Evolutionary conservation across 805 yeast genomes (phyloP), one percentile per base, ranked within the genome.

Genomic region (Metschnikowia borealis): DNA sequence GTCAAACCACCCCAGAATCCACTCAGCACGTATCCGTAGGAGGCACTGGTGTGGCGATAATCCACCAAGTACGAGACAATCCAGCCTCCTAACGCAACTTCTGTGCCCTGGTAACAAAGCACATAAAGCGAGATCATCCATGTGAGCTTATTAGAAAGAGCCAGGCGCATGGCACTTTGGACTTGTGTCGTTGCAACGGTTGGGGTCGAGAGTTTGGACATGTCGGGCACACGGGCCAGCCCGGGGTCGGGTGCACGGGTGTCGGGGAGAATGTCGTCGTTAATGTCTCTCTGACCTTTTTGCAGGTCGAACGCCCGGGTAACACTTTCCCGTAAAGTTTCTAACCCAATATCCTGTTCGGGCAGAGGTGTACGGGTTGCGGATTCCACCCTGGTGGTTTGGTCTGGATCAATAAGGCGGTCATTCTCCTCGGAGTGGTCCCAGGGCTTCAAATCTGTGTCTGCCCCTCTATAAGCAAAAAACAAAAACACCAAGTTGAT

Each of bases 1-100:
- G 63, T 62, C n/a, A 62, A 52, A n/a, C 65, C 64, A 1, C 60
- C 61, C 62, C 62, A 62, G 49, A 59, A 61, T 0, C 64, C 65
- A 37, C 60, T 56, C 54, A 59, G 59, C 15, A 59, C 63, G 39
- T 62, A 61, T 1, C 64, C 64, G 26, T 53, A 55, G 1, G 57
- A 51, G n/a, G 48, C 52, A 15, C 33, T 48, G 10, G 60, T 56
- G 39, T 55, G 53, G 10, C 63, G 53, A 44, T 58, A 62, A 36
- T 57, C 65, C 21, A 61, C 51, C 41, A 62, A 54, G 38, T 57
- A 62, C 18, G 65, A 54, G 15, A 61, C 62, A n/a, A 58, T 56
- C 64, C 65, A 62, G 20, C 64, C 64, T 18, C 63, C 64, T 39
- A 62, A 43, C 11, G 60, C 50, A 1, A 61, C 63, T 44, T 62